Base-by-base conservation (phyloP, 495 filamentous ascomycete genomes). In the Talaromyces nanjingensis region DNA sequence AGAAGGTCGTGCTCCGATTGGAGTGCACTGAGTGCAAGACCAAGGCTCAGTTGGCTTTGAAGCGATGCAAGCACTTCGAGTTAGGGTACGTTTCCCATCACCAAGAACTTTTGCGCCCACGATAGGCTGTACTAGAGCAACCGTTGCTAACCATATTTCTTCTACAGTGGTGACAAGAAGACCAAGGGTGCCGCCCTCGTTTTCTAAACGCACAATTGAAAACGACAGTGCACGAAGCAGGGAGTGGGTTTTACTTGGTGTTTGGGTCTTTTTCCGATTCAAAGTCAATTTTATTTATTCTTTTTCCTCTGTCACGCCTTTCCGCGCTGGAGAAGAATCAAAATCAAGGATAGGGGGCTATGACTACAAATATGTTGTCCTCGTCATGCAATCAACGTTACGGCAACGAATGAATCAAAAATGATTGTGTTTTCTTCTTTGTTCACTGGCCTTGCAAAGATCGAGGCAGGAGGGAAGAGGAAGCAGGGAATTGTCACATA, bases 41-140 rank as follows among this genome's bases (percentile, higher is more conserved):
- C 72, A 99, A 98, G 91, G 91, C 92, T 77, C 96, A 98, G 83
- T 83, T 98, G 70, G 85, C 93, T 72, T 84, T 98, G 76, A 98
- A 98, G 88, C 91, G 93, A 74, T 97, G 93, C 91, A 98, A 98
- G 89, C 93, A 98, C 87, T 98, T 98, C 83, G 93, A 98, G 84
- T 82, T 98, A 75, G 93, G 92, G 92, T 96, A 91, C 72, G 91
- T 85, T 68, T 49, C n/a, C 20, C 18, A n/a, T n/a, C n/a, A 37
- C 45, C 45, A 49, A 12, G 18, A 20, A 20, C 11, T 49, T 49
- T 20, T 9, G n/a, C 52, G 42, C 61, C 9, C 37, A 11, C 16
- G 37, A 54, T 14, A 20, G 20, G 6, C 49, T 24, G 25, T 8
- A 33, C 11, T 4, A 11, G 16, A 14, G 11, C 24, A 63, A n/a